Percentiles rank a stretch among this genome's conserved stretches.
phyloP scores from a whole-genome alignment of 345 rosid species.

The Populus nigra region DNA sequence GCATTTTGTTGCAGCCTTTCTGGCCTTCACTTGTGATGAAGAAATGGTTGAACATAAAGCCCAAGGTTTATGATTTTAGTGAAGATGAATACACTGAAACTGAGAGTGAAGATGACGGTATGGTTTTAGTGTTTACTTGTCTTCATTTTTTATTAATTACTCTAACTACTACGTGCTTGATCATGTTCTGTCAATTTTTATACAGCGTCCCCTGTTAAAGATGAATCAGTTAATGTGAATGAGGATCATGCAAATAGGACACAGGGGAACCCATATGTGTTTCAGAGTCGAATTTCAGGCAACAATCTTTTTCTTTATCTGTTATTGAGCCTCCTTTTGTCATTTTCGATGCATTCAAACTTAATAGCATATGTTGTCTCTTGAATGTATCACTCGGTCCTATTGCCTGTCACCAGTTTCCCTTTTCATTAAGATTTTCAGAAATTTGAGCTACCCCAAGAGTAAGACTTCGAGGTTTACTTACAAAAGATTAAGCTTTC shows the following conservation, averaged over 20 bases:
- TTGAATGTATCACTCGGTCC: background rate
- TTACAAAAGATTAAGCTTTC: background rate
- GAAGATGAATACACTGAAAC: slow-evolving; percentile 92
- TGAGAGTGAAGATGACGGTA: slow-evolving; percentile 96
- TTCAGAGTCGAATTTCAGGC: slow-evolving; percentile 53
- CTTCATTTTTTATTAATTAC: background rate
- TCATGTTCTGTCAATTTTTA: slow-evolving; percentile 13
- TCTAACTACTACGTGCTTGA: slow-evolving; percentile 5
- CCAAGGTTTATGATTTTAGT: slow-evolving; percentile 76
- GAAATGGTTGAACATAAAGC: slow-evolving; percentile 93
- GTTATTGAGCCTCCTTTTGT: background rate
- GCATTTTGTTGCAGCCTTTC: slow-evolving; percentile 51
- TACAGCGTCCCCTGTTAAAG: slow-evolving; percentile 56
- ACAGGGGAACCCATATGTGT: slow-evolving; percentile 31
- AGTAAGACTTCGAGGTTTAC: background rate
- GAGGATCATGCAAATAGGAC: slow-evolving; percentile 26
- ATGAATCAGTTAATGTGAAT: slow-evolving; percentile 22
- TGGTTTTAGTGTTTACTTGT: background rate
- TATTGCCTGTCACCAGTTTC: background rate
- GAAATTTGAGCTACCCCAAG: background rate
- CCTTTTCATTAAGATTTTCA: background rate
- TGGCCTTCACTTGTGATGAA: slow-evolving; percentile 97
- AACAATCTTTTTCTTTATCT: slow-evolving; percentile 17
- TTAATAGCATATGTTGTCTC: slow-evolving; percentile 6
- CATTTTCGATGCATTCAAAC: background rate